Evolutionary conservation across 208 protist genomes (phyloP).

Genomic region (Histomonas meleagridis): DNA sequence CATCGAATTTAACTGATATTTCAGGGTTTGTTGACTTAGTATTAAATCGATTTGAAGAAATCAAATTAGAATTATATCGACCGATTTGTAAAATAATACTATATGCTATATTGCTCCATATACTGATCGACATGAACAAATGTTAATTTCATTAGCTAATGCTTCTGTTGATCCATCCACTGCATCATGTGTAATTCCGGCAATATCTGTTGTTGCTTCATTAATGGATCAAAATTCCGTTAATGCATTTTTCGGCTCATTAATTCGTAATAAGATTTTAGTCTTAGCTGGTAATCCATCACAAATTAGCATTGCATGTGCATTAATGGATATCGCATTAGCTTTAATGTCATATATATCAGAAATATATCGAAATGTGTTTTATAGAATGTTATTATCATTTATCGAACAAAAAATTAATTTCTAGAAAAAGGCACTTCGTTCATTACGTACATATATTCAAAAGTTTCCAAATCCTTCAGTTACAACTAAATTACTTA

Average conservation of each 20-base stretch:
- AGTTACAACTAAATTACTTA: too few species aligned
- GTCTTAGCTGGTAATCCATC: background rate
- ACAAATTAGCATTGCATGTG: background rate
- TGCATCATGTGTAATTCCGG: background rate
- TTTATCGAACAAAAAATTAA: background rate
- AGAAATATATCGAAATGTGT: background rate
- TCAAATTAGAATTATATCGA: background rate
- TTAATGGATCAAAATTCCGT: background rate
- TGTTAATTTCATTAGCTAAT: background rate
- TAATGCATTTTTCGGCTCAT: background rate
- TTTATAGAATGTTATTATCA: background rate
- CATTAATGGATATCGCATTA: background rate
- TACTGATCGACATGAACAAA: too few species aligned
- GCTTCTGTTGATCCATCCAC: background rate
- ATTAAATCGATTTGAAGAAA: background rate
- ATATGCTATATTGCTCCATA: background rate
- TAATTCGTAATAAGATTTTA: background rate
- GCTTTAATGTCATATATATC: background rate
- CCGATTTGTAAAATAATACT: background rate
- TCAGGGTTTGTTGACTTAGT: background rate
- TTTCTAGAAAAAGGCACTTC: background rate
- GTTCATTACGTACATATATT: background rate
- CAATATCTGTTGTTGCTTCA: background rate
- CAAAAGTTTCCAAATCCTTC: background rate
- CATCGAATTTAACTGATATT: background rate